A percentile compares a stretch with the other conserved stretches of the same genome.
Evolutionary conservation across 768 basidiomycete genomes (phyloP).

Genomic region (Pleurotus ostreatus): DNA sequence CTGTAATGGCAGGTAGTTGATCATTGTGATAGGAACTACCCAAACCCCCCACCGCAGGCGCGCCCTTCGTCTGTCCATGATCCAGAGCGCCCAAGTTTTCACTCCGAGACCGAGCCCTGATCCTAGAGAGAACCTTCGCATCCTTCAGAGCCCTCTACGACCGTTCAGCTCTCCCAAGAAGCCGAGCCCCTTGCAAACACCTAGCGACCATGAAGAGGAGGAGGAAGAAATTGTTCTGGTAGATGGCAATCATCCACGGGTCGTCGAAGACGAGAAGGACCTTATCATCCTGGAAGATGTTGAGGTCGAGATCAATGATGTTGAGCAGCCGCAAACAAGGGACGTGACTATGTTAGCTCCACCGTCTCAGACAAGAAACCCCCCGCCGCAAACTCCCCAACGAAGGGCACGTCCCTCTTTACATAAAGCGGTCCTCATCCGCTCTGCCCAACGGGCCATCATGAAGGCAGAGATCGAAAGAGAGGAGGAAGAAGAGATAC

Average conservation of each 20-base stretch:
- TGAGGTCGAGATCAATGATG: slow-evolving; percentile 21
- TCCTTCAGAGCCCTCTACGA: slow-evolving; percentile 51
- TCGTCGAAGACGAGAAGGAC: slow-evolving; percentile 67
- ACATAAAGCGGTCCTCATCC: slow-evolving; percentile 67
- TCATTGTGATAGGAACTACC: slow-evolving; percentile 9
- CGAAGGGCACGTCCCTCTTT: slow-evolving; percentile 40
- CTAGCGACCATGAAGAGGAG: slow-evolving; percentile 27
- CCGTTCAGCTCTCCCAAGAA: slow-evolving; percentile 17
- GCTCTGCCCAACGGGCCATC: slow-evolving; percentile 62
- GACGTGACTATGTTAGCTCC: slow-evolving; percentile 9
- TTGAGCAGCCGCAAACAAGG: slow-evolving; percentile 7
- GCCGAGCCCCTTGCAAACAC: neutral
- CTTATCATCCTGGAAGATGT: slow-evolving; percentile 72
- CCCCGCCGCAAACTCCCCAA: slow-evolving; percentile 30
- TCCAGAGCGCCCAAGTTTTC: slow-evolving; percentile 70
- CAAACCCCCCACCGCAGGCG: slow-evolving; percentile 30
- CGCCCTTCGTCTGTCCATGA: slow-evolving; percentile 69
- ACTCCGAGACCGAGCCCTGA: slow-evolving; percentile 57
- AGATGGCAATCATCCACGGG: slow-evolving; percentile 60
- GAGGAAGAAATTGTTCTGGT: slow-evolving; percentile 57
- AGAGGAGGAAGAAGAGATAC: slow-evolving; percentile 44
- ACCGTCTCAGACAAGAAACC: slow-evolving; percentile 16
- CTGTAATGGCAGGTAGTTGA: neutral
- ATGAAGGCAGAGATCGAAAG: slow-evolving; percentile 49
- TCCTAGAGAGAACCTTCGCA: slow-evolving; percentile 58